Evolutionary conservation across 306 rosid species (phyloP).

Genomic region (Amphicarpaea edgeworthii): DNA sequence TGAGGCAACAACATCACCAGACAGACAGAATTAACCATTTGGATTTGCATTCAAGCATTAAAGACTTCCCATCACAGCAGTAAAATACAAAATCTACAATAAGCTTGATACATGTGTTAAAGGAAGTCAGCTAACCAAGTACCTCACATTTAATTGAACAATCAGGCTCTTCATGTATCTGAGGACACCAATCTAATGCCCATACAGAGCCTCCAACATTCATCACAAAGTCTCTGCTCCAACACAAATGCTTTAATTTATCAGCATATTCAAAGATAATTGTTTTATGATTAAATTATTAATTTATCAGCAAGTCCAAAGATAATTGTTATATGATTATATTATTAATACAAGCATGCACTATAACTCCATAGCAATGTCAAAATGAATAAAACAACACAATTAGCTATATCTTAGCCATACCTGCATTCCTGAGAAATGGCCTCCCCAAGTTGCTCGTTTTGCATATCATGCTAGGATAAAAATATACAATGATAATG

Average conservation of each 20-base stretch:
- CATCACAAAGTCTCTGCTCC: conserved; percentile 81
- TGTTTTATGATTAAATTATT: not conserved
- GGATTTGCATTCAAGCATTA: conserved; percentile 30
- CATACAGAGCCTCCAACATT: conserved; percentile 90
- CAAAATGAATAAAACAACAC: conserved; percentile 39
- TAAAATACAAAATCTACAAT: not conserved
- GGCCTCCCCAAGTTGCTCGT: conserved; percentile 45
- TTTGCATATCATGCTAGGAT: conserved; percentile 49
- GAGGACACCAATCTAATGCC: conserved; percentile 98
- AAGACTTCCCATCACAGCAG: not conserved
- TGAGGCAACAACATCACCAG: conserved; percentile 5
- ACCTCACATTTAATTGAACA: conserved; percentile 78
- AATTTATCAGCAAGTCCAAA: conserved; percentile 32
- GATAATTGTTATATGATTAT: not conserved
- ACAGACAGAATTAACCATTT: conserved; percentile 28
- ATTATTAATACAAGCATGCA: conserved; percentile 23
- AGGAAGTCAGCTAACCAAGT: conserved; percentile 42
- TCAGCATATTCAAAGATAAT: conserved; percentile 29
- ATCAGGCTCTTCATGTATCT: conserved; percentile 59
- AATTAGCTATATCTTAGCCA: conserved; percentile 36
- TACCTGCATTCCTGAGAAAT: conserved; percentile 69
- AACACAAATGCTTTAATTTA: no score
- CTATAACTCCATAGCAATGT: conserved; percentile 17
- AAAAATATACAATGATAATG: conserved; percentile 10
- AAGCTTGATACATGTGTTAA: conserved; percentile 28